Conservation (phyloP, 139 green algal species). For the Ettlia oleoabundans region DNA sequence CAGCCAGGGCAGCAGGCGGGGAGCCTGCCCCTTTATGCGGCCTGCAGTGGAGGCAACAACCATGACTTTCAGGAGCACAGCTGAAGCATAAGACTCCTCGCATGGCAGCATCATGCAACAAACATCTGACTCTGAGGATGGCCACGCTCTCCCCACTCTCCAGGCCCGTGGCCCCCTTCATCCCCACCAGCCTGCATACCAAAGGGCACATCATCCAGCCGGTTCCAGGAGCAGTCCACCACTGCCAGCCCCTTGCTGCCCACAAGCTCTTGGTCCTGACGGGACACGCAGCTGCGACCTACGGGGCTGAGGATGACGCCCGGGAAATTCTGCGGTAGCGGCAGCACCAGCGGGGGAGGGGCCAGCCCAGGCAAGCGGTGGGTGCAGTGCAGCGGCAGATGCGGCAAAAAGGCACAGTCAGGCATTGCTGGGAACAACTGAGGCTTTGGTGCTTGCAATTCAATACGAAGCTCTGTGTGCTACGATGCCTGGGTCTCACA, state of each 20-base stretch:
- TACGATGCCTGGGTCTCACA: neutral
- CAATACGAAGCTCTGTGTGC: too few species aligned
- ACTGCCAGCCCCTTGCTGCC: constrained; percentile 87
- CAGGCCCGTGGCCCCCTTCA: too few species aligned
- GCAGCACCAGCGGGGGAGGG: too few species aligned
- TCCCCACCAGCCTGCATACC: neutral
- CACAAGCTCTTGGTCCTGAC: constrained; percentile 85
- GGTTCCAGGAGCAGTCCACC: constrained; percentile 98
- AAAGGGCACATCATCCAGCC: constrained; percentile 92
- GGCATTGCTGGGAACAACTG: too few species aligned
- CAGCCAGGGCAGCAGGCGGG: constrained; percentile 94
- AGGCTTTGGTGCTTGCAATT: too few species aligned
- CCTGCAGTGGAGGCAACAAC: constrained; percentile 43
- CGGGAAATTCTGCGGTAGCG: constrained; percentile 61
- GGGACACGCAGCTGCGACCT: constrained; percentile 73
- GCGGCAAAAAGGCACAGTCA: too few species aligned
- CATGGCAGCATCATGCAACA: too few species aligned
- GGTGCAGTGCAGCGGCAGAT: too few species aligned
- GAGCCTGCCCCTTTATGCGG: constrained; percentile 75
- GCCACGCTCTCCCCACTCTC: too few species aligned
- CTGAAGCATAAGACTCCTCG: too few species aligned
- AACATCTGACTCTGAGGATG: too few species aligned
- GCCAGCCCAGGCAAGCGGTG: too few species aligned
- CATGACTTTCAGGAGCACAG: neutral
- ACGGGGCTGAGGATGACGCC: constrained; percentile 86